Conservation (phyloP, 176 grass and related monocot species). For the Saccharum spontaneum region DNA sequence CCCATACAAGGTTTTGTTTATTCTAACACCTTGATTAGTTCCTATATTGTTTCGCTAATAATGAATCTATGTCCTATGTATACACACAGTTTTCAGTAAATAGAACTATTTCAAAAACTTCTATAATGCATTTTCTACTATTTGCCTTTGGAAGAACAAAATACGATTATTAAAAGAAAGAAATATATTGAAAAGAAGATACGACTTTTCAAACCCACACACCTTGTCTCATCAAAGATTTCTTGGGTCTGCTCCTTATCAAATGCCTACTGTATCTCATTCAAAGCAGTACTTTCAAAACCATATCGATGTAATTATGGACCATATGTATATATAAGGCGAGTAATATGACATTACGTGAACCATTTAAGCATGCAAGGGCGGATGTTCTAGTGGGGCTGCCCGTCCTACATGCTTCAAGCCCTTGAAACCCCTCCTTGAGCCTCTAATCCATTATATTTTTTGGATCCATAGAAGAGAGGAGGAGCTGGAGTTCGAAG, state of each 20-base stretch:
- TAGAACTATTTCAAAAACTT: neutral
- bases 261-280: neutral
- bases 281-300: too few species aligned
- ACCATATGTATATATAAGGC: neutral
- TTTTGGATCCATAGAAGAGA: too few species aligned
- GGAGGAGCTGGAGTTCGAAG: too few species aligned
- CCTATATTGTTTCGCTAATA: neutral
- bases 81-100: neutral
- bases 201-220: neutral
- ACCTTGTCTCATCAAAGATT: neutral
- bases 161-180: neutral
- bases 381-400: too few species aligned
- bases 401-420: neutral
- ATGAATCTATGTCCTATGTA: neutral
- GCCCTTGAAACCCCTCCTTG: neutral
- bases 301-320: neutral
- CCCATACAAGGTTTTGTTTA: neutral
- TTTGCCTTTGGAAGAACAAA: neutral
- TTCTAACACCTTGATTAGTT: neutral
- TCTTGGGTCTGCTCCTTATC: too few species aligned
- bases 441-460: neutral
- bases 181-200: neutral
- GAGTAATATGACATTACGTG: neutral
- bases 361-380: neutral
- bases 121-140: neutral